A percentile compares a stretch with the other conserved stretches of the same genome.
These are phyloP conservation scores for Plantago major DNA, from an alignment of 257 asterid genomes.

Conservation along the genomic window DNA sequence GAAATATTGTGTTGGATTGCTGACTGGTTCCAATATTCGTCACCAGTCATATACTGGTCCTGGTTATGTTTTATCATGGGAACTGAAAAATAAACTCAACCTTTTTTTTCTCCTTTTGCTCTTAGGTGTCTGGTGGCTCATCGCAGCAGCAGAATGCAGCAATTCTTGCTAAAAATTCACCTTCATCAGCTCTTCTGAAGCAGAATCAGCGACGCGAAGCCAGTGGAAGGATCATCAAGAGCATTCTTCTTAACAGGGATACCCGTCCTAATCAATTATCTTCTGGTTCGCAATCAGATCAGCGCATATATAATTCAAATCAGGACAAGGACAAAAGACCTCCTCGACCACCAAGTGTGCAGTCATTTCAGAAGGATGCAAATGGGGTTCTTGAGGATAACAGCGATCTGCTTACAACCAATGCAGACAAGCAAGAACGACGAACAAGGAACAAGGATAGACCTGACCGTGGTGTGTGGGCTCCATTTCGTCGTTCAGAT, in stretches of 20 bases:
- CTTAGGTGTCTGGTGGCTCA: slow-evolving; percentile 40
- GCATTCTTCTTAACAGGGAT: slow-evolving; percentile 67
- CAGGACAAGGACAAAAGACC: slow-evolving; percentile 71
- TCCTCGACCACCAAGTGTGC: slow-evolving; percentile 64
- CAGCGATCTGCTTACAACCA: slow-evolving; percentile 32
- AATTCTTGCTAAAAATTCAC: slow-evolving; percentile 39
- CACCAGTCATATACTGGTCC: too few relatives aligned
- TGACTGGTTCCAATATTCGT: too few relatives aligned
- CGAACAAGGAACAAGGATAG: slow-evolving; percentile 75
- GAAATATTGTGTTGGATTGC: too few relatives aligned
- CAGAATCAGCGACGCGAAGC: slow-evolving; percentile 75
- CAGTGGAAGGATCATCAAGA: slow-evolving; percentile 74
- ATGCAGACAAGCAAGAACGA: slow-evolving; percentile 54
- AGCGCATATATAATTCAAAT: slow-evolving; percentile 30
- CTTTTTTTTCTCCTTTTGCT: slow-evolving; percentile 5
- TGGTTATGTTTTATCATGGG: too few relatives aligned
- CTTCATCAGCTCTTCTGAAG: slow-evolving; percentile 28
- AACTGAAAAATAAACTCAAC: neutral
- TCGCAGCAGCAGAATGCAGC: slow-evolving; percentile 36
- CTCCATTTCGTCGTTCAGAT: slow-evolving; percentile 78
- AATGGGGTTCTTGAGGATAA: slow-evolving; percentile 55
- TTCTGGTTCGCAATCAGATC: slow-evolving; percentile 44
- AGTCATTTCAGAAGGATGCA: slow-evolving; percentile 47
- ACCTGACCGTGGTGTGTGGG: slow-evolving; percentile 94
- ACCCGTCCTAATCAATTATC: slow-evolving; percentile 45